Evolutionary conservation across 1,284 basidiomycete species (phyloP), one percentile per base, ranked within the genome.

Genomic region (Moesziomyces antarcticus): DNA sequence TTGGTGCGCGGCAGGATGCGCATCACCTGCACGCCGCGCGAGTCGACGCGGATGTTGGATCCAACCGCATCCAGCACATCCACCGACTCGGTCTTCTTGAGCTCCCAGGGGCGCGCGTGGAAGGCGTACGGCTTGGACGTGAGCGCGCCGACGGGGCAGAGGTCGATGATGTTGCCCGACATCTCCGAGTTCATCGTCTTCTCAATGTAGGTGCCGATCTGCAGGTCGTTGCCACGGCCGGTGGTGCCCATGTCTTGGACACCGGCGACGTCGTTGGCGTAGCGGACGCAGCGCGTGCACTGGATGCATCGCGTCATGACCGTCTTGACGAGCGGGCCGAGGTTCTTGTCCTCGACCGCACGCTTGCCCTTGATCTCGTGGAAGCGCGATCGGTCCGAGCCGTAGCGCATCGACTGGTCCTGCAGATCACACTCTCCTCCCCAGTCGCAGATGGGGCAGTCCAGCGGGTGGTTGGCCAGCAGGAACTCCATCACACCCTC

Each of bases 221-320:
- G 95, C 86, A 99, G 88, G 87, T 97, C 94, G 85, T 99, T 99
- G 61, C 97, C 97, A 78, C 96, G 92, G 21, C 97, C 97, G 9
- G 94, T 94, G 5, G 95, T 96, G 56, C 97, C 97, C 45, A 99
- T 88, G 79, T 99, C 96, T 86, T 98, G 94, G 10, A 98, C 94
- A 75, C 97, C 97, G 3, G 97, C 97, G 52, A 99, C 94, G 85
- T 99, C 96, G 86, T 99, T 99, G 53, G 95, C 95, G 85, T 98
- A 99, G 67, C 97, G 92, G 41, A 99, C 94, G 85, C 97, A 99
- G 75, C 97, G 93, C 14, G 96, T 99, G 87, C 96, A 99, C 86
- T 99, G 97, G 80, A 99, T 99, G 87, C 97, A 99, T 62, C 96
- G 90, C 85, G 95, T 99, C 96, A 99, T 99, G 68, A 92, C 93